Conservation (phyloP, 371 early-diverging fungal species). For the Chytridium lagenaria region DNA sequence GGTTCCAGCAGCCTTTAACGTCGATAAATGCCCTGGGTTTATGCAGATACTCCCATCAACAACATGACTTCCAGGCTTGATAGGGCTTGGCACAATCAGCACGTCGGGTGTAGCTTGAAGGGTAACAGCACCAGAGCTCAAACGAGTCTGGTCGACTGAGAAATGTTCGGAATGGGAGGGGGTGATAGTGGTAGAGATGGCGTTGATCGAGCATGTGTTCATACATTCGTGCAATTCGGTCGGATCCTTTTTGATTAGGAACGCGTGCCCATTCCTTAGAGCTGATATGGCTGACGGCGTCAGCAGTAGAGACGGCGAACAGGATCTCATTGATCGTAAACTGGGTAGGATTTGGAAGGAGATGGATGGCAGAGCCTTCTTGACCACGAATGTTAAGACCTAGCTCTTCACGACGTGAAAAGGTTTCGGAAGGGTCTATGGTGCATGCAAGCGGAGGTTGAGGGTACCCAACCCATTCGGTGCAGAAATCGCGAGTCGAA, state of each 20-base stretch:
- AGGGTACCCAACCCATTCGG: conserved; percentile 77
- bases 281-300: conserved; percentile 71
- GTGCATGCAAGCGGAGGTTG: conserved; percentile 73
- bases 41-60: conserved; percentile 74
- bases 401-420: neutral
- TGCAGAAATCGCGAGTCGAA: conserved; percentile 72
- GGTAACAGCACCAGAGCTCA: conserved; percentile 38
- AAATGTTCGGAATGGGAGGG: conserved; percentile 52
- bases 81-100: conserved; percentile 73
- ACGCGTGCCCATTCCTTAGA: conserved; percentile 68
- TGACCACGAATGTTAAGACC: conserved; percentile 13
- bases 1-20: conserved; percentile 70
- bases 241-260: conserved; percentile 44
- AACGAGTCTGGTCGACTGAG: conserved; percentile 39
- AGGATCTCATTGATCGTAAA: conserved; percentile 79
- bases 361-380: conserved; percentile 22
- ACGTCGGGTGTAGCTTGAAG: conserved; percentile 80
- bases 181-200: conserved; percentile 84
- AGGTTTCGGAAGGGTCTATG: neutral
- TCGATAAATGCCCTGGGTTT: conserved; percentile 80
- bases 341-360: conserved; percentile 83
- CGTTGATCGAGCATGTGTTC: conserved; percentile 80
- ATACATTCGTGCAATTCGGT: conserved; percentile 70
- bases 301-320: conserved; percentile 74
- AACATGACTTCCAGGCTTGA: conserved; percentile 68